These are phyloP conservation scores for Lolium rigidum DNA, from an alignment of 176 grass and related monocot genomes.

Conservation along the genomic window DNA sequence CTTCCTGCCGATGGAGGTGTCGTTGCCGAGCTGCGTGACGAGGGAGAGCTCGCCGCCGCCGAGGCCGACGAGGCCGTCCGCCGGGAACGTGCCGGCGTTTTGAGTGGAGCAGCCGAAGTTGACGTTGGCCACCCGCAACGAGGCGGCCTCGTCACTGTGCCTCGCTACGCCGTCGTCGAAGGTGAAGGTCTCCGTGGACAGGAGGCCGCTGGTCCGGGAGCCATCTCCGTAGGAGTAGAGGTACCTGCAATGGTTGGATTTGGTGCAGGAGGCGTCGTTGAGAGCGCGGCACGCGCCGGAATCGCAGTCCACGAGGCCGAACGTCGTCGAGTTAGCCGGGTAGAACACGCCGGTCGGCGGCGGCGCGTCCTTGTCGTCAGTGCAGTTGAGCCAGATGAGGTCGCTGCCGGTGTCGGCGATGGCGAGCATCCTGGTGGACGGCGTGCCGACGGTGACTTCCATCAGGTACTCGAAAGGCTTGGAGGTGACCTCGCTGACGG, in stretches of 20 bases:
- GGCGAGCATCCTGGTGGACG: slow-evolving; percentile 39
- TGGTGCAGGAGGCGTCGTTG: slow-evolving; percentile 22
- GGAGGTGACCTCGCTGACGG: slow-evolving; percentile 43
- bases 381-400: slow-evolving; percentile 63
- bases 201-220: not conserved
- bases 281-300: slow-evolving; percentile 19
- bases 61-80: too few species aligned
- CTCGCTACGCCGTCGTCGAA: too few species aligned
- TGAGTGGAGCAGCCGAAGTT: too few species aligned
- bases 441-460: slow-evolving; percentile 48
- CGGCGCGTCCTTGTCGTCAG: not conserved
- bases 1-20: too few species aligned
- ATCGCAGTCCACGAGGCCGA: too few species aligned
- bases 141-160: too few species aligned
- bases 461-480: slow-evolving; percentile 58
- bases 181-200: too few species aligned
- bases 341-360: slow-evolving; percentile 33
- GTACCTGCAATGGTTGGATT: slow-evolving; percentile 34
- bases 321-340: too few species aligned
- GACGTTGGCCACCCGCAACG: too few species aligned
- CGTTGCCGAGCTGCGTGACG: too few species aligned
- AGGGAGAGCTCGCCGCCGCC: too few species aligned
- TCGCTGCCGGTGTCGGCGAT: slow-evolving; percentile 67
- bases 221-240: not conserved
- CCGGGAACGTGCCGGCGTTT: too few species aligned